A percentile compares a stretch with the other conserved stretches of the same genome.
Evolutionary conservation across 1,284 basidiomycete species (phyloP).

Genomic region (Chondrostereum purpureum): DNA sequence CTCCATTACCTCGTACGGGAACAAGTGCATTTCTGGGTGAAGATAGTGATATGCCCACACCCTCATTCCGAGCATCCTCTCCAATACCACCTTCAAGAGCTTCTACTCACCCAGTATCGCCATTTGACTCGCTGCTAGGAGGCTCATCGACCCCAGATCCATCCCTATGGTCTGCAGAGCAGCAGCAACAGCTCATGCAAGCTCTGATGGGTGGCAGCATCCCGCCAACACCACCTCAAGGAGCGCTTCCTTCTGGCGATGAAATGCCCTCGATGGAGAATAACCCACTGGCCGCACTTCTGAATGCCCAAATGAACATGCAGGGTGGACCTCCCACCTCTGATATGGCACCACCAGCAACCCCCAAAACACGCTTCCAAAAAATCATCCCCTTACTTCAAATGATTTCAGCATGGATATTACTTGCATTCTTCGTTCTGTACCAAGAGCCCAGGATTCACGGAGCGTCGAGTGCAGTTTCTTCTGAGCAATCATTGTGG

Average conservation of each 20-base stretch:
- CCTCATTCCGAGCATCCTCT: constrained; percentile 24
- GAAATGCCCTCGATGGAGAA: constrained; percentile 15
- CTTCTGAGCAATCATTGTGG: constrained; percentile 31
- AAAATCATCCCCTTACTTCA: constrained; percentile 62
- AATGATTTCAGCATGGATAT: constrained; percentile 50
- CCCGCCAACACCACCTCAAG: not conserved
- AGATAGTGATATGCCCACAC: constrained; percentile 43
- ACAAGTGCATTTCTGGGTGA: constrained; percentile 59
- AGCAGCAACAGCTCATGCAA: constrained; percentile 58
- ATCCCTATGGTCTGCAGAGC: constrained; percentile 56
- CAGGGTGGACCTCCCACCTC: constrained; percentile 4
- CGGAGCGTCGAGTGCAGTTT: constrained; percentile 7
- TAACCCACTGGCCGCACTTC: constrained; percentile 34
- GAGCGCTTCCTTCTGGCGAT: constrained; percentile 1
- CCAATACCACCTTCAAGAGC: constrained; percentile 15
- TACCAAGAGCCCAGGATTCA: constrained; percentile 49
- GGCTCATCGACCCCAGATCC: constrained; percentile 33
- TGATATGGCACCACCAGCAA: constrained; percentile 13
- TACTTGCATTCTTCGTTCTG: constrained; percentile 64
- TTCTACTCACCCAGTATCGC: constrained; percentile 15
- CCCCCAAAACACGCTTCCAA: constrained; percentile 41
- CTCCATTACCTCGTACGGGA: constrained; percentile 31
- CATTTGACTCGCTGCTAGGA: constrained; percentile 17
- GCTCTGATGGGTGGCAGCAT: constrained; percentile 44
- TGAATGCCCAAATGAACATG: constrained; percentile 20